Evolutionary conservation across 1,284 basidiomycete genomes (phyloP), one percentile per base, ranked within the genome.

Genomic region (Fomitopsis betulina): DNA sequence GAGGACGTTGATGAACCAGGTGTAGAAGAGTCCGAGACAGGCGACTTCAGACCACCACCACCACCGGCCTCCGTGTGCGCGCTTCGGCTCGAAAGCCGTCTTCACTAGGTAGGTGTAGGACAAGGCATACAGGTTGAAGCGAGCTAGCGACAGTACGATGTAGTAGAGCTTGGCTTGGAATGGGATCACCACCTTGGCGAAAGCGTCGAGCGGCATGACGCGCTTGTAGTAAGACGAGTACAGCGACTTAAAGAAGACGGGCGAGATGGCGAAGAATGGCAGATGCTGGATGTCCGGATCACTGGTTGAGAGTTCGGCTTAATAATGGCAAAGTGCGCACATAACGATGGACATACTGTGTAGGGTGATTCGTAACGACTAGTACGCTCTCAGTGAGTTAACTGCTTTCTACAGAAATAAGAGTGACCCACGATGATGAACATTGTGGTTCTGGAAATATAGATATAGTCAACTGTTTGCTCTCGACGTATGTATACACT

Each of bases 221-320:
- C 94, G 89, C 67, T 94, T 91, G 80, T 99, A 97, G 75, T 98
- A 99, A 0, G 95, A 94, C 3, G 93, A 96, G 83, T 92, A 97
- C 1, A 98, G 75, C 23, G 85, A 89, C 50, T 81, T 78, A 70
- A 97, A 86, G 76, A 98, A 99, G 38, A 82, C 82, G 7, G 93
- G 87, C 4, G 93, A 91, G 67, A 98, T 94, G 61, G 96, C 96
- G 68, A 99, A 91, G 79, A 99, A 98, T 23, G 96, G 96, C 52
- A 99, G 80, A 73, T 99, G 96, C 74, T 96, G 88, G 62, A 96
- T 96, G 69, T 95, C 96, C 1, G 94, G 93, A 71, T 98, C 96
- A 73, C 96, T 96, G 75, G 73, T 74, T 59, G 19, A 49, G 58
- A 37, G 65, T 54, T 55, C 58, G 7, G 57, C 32, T 35, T 38